These are phyloP conservation scores for Yamadazyma kanchanaburiensis DNA, from an alignment of 1,139 yeast genomes.

Conservation along the genomic window DNA sequence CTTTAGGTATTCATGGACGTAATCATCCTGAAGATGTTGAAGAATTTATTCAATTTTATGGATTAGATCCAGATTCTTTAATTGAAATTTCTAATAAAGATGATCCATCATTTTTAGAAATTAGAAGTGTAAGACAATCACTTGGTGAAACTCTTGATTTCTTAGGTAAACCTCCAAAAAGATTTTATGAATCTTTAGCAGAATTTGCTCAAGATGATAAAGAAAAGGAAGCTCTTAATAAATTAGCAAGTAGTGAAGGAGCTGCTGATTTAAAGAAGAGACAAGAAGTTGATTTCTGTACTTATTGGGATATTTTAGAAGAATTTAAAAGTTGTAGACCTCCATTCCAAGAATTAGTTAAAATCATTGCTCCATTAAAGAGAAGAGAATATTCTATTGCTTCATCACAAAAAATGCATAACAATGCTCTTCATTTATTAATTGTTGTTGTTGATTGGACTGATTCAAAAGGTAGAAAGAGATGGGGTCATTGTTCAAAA, in stretches of 20 bases:
- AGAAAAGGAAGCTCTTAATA: slow-evolving; percentile 61
- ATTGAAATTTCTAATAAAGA: slow-evolving; percentile 75
- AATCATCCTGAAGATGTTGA: slow-evolving; percentile 65
- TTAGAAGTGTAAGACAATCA: slow-evolving; percentile 79
- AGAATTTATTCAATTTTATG: slow-evolving; percentile 68
- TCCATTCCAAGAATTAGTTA: slow-evolving; percentile 63
- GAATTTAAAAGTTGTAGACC: slow-evolving; percentile 86
- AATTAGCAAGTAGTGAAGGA: slow-evolving; percentile 74
- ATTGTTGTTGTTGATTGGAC: slow-evolving; percentile 97
- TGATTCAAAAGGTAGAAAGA: slow-evolving; percentile 78
- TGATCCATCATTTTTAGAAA: slow-evolving; percentile 53
- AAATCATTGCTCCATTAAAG: slow-evolving; percentile 79
- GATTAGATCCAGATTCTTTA: slow-evolving; percentile 63
- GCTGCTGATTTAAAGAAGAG: slow-evolving; percentile 82
- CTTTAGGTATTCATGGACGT: slow-evolving; percentile 92
- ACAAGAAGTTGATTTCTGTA: slow-evolving; percentile 79
- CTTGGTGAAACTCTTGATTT: slow-evolving; percentile 79
- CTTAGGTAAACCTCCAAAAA: slow-evolving; percentile 94
- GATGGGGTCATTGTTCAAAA: slow-evolving; percentile 94
- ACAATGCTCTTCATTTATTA: slow-evolving; percentile 85
- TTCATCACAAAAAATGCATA: slow-evolving; percentile 89
- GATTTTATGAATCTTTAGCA: slow-evolving; percentile 83
- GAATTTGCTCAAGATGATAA: slow-evolving; percentile 66
- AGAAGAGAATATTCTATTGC: slow-evolving; percentile 99
- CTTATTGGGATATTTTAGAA: slow-evolving; percentile 78